Evolutionary conservation across 1,139 yeast genomes (phyloP), one percentile per base, ranked within the genome.

Genomic region (Suhomyces ambrosiae): DNA sequence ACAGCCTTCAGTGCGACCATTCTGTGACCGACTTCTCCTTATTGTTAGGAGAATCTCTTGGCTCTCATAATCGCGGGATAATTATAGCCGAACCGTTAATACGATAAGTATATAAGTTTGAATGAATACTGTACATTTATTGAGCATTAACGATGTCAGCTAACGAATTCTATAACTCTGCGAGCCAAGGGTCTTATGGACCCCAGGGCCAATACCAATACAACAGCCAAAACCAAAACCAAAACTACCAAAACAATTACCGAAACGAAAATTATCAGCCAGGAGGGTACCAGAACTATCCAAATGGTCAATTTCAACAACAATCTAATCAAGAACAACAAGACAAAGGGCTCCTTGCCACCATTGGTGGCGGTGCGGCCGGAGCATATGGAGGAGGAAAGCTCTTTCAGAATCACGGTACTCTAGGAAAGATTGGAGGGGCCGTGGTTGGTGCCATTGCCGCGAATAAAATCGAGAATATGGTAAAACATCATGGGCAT

Each of bases 311-410:
- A n/a, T 11, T 5, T 13, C 36, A 32, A 22, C 17, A 27, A 16
- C 38, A 38, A 18, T 26, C 25, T 19, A n/a, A n/a, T 10, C 35
- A 35, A 7, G 31, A 29, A 27, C 42, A 37, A 15, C 30, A 37
- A 12, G 36, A 33, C 18, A 74, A 82, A 60, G 85, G 85, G 15
- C 50, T 80, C 32, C 49, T 78, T 23, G 65, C 80, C 30, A 68
- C 80, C 14, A 56, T 79, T 19, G 70, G 71, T 13, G 86, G 86
- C 46, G 84, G 81, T 45, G 74, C 74, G 33, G 80, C 79, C 32
- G 84, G 84, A 53, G 81, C 77, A 14, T 67, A 59, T 46, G 76
- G 76, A 48, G 49, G 51, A 9, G 31, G 37, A 18, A 44, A 43
- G 23, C 27, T 33, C 27, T 46, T 43, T 31, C 37, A 40, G 27